These are phyloP conservation scores for Backusella parvicylindrica DNA, from an alignment of 192 early-diverging fungal species.

Conservation along the genomic window DNA sequence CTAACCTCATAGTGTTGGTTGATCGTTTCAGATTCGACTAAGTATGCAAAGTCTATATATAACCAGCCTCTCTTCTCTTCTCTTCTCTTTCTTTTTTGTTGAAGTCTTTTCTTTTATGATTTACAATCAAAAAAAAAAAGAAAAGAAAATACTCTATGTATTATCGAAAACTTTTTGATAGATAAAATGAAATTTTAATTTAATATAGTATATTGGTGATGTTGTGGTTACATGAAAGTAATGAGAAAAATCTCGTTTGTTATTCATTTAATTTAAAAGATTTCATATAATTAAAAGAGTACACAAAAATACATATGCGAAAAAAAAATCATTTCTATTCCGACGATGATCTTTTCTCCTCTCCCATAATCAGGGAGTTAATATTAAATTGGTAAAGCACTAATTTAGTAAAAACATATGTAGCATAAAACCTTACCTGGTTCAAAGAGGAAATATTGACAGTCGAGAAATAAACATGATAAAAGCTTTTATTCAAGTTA, in stretches of 20 bases:
- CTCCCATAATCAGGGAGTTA: not conserved
- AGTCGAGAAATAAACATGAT: not conserved
- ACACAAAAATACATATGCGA: not conserved
- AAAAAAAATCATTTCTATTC: not conserved
- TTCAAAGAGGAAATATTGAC: slow-evolving; percentile 3
- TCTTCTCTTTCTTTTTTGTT: no score
- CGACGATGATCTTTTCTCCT: not conserved
- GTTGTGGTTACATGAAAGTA: not conserved
- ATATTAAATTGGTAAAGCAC: not conserved
- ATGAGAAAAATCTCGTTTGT: not conserved
- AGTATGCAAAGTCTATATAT: not conserved
- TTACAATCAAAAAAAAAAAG: no score
- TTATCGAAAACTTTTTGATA: not conserved
- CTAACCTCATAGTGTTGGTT: no score
- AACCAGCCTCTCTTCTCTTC: not conserved
- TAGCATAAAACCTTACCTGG: not conserved
- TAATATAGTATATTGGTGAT: not conserved
- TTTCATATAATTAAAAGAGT: not conserved
- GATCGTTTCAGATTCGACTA: not conserved
- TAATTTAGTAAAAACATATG: not conserved
- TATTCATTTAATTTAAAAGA: not conserved
- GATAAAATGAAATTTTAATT: not conserved
- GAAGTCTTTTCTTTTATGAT: not conserved
- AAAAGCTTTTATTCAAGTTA: not conserved
- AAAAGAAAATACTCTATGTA: not conserved